phyloP scores from a whole-genome alignment of 768 basidiomycete species.

The Boletus sensibilis region DNA sequence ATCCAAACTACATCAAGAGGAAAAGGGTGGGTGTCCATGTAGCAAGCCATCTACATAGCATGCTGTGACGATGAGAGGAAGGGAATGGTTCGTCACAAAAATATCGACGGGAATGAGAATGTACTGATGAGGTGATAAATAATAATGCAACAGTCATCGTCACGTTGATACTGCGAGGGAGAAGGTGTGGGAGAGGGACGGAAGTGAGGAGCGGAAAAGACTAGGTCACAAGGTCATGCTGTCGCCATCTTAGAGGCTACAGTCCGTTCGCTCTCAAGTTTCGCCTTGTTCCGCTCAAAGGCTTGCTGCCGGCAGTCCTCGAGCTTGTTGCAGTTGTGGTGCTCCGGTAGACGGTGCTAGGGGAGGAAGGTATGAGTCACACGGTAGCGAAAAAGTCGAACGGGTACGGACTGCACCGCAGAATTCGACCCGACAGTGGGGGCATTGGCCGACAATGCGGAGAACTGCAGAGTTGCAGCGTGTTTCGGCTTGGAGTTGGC shows the following conservation, averaged over 20 bases:
- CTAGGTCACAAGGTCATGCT: constrained; percentile 43
- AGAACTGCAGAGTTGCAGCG: constrained; percentile 75
- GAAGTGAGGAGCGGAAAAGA: constrained; percentile 7
- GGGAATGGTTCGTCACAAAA: constrained; percentile 7
- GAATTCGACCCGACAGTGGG: constrained; percentile 75
- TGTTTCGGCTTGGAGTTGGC: constrained; percentile 58
- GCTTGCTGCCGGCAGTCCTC: constrained; percentile 86
- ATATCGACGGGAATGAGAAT: constrained; percentile 11
- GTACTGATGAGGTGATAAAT: constrained; percentile 29
- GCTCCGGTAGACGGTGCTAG: constrained; percentile 87
- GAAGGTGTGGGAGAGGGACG: neutral
- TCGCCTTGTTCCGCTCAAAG: constrained; percentile 83
- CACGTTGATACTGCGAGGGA: constrained; percentile 20
- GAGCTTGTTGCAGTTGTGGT: constrained; percentile 80
- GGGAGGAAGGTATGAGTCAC: constrained; percentile 15
- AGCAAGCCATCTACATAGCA: constrained; percentile 17
- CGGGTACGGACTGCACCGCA: constrained; percentile 63
- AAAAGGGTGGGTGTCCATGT: neutral
- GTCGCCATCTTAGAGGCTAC: constrained; percentile 84
- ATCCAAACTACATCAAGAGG: constrained; percentile 15
- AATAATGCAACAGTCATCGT: constrained; percentile 23
- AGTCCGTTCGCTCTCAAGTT: constrained; percentile 86
- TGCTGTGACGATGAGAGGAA: constrained; percentile 3
- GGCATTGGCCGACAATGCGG: constrained; percentile 83
- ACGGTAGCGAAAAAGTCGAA: neutral